Evolutionary conservation across 805 yeast genomes (phyloP).

Genomic region (Teunomyces funiuensis): DNA sequence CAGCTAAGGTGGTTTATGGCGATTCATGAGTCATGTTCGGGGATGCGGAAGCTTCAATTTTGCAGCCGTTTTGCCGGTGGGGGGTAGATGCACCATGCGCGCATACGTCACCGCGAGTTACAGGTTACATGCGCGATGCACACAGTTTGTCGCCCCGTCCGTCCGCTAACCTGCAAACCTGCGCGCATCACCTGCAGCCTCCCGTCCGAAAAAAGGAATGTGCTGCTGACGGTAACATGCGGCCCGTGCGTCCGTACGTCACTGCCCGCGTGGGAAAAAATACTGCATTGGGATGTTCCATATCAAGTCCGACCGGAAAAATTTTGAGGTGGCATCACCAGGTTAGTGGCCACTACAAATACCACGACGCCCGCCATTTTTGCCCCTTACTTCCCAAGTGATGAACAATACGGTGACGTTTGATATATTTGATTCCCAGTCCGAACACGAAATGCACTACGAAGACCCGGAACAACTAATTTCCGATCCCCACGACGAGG

Average conservation of each 20-base stretch:
- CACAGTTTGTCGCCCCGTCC: too few relatives aligned
- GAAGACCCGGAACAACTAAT: neutral
- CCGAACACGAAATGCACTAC: neutral
- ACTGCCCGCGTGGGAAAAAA: neutral
- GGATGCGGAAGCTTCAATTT: neutral
- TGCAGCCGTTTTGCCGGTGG: neutral
- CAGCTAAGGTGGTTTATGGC: constrained; percentile 18
- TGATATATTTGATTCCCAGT: constrained; percentile 1
- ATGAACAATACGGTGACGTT: constrained; percentile 2
- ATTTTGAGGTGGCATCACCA: constrained; percentile 7
- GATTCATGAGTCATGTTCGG: neutral
- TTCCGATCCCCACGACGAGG: constrained; percentile 1
- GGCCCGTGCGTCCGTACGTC: constrained; percentile 1
- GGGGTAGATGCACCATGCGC: too few relatives aligned
- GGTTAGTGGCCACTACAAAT: constrained; percentile 1
- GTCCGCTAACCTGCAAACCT: too few relatives aligned
- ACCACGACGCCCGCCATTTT: neutral
- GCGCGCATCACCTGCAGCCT: too few relatives aligned
- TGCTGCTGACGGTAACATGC: neutral
- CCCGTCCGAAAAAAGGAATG: neutral
- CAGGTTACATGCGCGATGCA: too few relatives aligned
- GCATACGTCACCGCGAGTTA: too few relatives aligned
- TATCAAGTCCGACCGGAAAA: constrained; percentile 12
- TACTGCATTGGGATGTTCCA: constrained; percentile 1
- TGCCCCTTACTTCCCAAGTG: too few relatives aligned